Base-by-base conservation (phyloP, 768 basidiomycete genomes). In the Rickenella mellea region DNA sequence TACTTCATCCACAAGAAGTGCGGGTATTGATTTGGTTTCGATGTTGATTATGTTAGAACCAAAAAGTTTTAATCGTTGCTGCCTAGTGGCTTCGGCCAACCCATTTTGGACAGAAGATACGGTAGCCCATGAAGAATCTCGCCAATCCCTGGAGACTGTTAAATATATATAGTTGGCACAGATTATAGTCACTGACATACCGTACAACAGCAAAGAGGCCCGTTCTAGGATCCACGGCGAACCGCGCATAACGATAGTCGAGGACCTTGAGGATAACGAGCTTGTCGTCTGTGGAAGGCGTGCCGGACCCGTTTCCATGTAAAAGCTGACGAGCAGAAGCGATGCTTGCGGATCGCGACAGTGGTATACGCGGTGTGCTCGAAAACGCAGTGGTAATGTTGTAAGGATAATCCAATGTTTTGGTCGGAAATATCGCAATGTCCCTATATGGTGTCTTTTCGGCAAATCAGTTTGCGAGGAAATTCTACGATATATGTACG, bases 171-270 rank as follows among this genome's bases (percentile, higher is more conserved):
- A 12, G 5, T 14, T 6, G 20, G 20, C 29, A 22, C n/a, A 43
- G 14, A 42, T 26, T 22, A 28, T 21, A 17, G 26, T 26, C 26
- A 6, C 15, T 27, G 19, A 63, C 72, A 42, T 40, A 92, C 92
- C 80, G 78, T 40, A 88, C 70, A 71, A 88, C 83, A 27, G 61
- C 66, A 59, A 96, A 98, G 36, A 88, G 59, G 2, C 93, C 92
- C 3, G 75, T 83, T 36, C 76, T 73, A 6, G 84, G 82, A 55
- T 99, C 90, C 21, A 98, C 62, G 1, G 84, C 83, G 62, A 92
- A 96, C 11, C 88, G 76, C 15, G 85, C 86, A 55, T 98, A 94
- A 19, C 96, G 83, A 60, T 96, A 96, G 56, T 97, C 91, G 35
- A 93, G 73, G 33, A 87, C 59, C 32, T 78, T 68, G 28, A 97